A percentile compares a stretch with the other conserved stretches of the same genome.
Conservation (phyloP, 257 asterid species). For the Fraxinus anomala region DNA sequence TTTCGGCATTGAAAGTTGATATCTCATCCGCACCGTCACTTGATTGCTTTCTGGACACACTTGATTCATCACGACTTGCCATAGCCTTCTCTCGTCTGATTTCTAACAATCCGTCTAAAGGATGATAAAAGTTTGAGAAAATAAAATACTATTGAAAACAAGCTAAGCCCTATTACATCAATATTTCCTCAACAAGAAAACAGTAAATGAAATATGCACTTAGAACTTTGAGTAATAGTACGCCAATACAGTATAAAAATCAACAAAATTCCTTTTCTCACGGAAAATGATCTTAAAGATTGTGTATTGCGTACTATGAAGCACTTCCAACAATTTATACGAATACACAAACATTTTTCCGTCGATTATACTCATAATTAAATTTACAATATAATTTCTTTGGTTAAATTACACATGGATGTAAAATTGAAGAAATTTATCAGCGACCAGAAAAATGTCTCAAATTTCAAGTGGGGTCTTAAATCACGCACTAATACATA, state of each 20-base stretch:
- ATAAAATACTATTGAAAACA: neutral
- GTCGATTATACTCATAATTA: too few relatives aligned
- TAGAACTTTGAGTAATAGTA: too few relatives aligned
- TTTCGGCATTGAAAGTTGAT: constrained; percentile 68
- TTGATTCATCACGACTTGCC: constrained; percentile 57
- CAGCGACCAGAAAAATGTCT: neutral
- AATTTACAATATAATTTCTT: too few relatives aligned
- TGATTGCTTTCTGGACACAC: constrained; percentile 44
- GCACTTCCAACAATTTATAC: too few relatives aligned
- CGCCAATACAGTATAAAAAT: too few relatives aligned
- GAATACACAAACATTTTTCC: neutral
- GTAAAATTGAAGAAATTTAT: constrained; percentile 15
- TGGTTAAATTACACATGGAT: neutral
- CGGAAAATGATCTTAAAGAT: too few relatives aligned
- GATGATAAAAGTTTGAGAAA: constrained; percentile 4
- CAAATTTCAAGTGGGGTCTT: constrained; percentile 6
- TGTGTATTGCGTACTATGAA: too few relatives aligned
- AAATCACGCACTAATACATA: neutral
- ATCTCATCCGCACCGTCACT: constrained; percentile 54
- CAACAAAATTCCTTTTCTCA: too few relatives aligned
- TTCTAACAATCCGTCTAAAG: constrained; percentile 10
- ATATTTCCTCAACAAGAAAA: too few relatives aligned
- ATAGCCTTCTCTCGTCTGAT: constrained; percentile 40
- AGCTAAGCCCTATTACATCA: constrained; percentile 19
- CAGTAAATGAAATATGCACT: too few relatives aligned